Percentiles rank a stretch among this genome's conserved stretches.
Conservation (phyloP, 306 rosid genomes). For the Abrus precatorius region DNA sequence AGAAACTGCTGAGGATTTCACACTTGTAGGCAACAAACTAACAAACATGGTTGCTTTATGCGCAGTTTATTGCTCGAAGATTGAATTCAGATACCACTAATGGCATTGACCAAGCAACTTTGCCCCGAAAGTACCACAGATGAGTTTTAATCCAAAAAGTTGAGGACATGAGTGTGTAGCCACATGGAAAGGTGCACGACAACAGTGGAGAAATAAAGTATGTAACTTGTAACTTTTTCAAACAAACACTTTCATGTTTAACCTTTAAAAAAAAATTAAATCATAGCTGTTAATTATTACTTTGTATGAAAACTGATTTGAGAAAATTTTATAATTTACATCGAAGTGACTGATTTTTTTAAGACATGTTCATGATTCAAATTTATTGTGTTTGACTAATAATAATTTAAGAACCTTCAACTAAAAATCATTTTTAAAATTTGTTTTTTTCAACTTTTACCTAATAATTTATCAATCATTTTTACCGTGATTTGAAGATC, state of each 20-base stretch:
- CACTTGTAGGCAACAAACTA: conserved; percentile 19
- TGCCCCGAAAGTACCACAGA: conserved; percentile 5
- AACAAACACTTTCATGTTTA: background rate
- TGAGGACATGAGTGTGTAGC: conserved; percentile 9
- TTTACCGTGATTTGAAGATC: no score
- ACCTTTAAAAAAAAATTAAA: no score
- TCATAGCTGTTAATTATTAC: no score
- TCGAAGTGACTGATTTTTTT: background rate
- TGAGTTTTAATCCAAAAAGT: conserved; percentile 1
- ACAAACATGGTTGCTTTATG: conserved; percentile 22
- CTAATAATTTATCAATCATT: no score
- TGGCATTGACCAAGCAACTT: conserved; percentile 21
- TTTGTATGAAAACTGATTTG: no score
- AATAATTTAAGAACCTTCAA: no score
- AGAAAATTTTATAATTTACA: background rate
- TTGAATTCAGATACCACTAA: conserved; percentile 16
- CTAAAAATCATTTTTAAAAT: no score
- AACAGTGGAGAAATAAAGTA: background rate
- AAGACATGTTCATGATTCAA: background rate
- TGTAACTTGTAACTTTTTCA: background rate
- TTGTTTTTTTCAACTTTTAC: no score
- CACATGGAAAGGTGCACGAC: conserved; percentile 3
- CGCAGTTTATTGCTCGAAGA: background rate
- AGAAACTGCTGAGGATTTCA: conserved; percentile 14
- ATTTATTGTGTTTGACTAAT: no score